Conservation (phyloP, 1,139 yeast genomes). For the Wickerhamomyces sp. region DNA sequence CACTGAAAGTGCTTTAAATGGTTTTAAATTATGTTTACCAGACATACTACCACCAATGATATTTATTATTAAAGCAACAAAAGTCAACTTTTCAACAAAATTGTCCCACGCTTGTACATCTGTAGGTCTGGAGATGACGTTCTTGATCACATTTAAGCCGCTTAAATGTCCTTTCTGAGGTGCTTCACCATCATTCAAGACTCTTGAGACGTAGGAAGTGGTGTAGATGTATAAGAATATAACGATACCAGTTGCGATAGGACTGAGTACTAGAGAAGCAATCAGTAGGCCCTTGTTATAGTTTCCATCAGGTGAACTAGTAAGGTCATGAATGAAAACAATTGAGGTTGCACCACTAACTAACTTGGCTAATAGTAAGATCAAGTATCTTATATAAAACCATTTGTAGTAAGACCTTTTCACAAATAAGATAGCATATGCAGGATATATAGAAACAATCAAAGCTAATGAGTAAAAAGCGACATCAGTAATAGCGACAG, state of each 20-base stretch:
- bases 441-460: background rate
- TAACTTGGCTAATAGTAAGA: constrained; percentile 1
- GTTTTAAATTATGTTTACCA: background rate
- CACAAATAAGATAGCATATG: background rate
- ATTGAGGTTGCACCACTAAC: constrained; percentile 2
- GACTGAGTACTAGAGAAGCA: constrained; percentile 1
- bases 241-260: constrained; percentile 1
- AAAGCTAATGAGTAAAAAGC: background rate
- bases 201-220: background rate
- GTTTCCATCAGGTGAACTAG: background rate
- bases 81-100: constrained; percentile 2
- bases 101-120: constrained; percentile 4
- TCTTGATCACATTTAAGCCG: background rate
- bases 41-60: constrained; percentile 2
- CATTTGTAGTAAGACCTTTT: constrained; percentile 1
- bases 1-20: constrained; percentile 1
- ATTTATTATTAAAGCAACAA: constrained; percentile 3
- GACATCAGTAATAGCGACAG: constrained; percentile 5
- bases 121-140: background rate
- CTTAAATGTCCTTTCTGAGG: no score
- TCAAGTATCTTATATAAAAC: constrained; percentile 4
- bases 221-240: background rate
- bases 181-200: background rate
- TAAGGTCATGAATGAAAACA: background rate
- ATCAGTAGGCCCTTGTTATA: constrained; percentile 1